A percentile compares a stretch with the other conserved stretches of the same genome.
Evolutionary conservation across 2,329 filamentous ascomycete species (phyloP).

Genomic region (Fusarium euwallaceae): DNA sequence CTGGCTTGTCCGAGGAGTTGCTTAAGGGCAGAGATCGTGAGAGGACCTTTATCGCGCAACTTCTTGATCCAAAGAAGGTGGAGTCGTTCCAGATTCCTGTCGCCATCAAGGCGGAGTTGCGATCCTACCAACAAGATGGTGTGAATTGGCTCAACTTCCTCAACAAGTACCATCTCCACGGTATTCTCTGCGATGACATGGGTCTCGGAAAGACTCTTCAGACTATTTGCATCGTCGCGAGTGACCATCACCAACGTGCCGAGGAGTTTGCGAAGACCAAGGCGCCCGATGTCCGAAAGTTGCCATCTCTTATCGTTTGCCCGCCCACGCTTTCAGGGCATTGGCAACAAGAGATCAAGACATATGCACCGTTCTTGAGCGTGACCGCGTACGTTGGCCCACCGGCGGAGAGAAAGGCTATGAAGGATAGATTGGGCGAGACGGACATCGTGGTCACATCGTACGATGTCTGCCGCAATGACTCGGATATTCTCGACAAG

Average conservation of each 20-base stretch:
- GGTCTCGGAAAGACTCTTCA: constrained; percentile 97
- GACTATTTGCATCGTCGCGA: constrained; percentile 97
- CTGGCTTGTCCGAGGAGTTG: constrained; percentile 88
- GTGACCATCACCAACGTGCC: constrained; percentile 93
- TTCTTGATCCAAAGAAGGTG: constrained; percentile 96
- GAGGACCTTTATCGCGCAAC: constrained; percentile 95
- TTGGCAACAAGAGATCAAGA: constrained; percentile 98
- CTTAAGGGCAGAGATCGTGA: constrained; percentile 93
- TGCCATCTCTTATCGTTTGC: constrained; percentile 95
- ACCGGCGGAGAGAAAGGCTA: constrained; percentile 80
- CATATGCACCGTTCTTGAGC: constrained; percentile 93
- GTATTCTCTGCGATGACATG: constrained; percentile 99
- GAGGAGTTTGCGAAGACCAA: constrained; percentile 90
- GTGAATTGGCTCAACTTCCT: constrained; percentile 99
- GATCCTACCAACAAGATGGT: constrained; percentile 97
- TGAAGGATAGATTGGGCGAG: constrained; percentile 76
- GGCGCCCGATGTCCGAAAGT: constrained; percentile 79
- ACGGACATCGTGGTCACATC: constrained; percentile 97
- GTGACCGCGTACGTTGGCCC: constrained; percentile 93
- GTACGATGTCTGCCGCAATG: constrained; percentile 97
- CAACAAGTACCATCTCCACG: constrained; percentile 97
- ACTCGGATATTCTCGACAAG: constrained; percentile 84
- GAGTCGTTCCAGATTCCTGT: constrained; percentile 95
- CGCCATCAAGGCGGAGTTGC: constrained; percentile 94
- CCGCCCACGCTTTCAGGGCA: constrained; percentile 96